Conservation (phyloP, 305 asterid genomes). For the Coffea humblotiana region DNA sequence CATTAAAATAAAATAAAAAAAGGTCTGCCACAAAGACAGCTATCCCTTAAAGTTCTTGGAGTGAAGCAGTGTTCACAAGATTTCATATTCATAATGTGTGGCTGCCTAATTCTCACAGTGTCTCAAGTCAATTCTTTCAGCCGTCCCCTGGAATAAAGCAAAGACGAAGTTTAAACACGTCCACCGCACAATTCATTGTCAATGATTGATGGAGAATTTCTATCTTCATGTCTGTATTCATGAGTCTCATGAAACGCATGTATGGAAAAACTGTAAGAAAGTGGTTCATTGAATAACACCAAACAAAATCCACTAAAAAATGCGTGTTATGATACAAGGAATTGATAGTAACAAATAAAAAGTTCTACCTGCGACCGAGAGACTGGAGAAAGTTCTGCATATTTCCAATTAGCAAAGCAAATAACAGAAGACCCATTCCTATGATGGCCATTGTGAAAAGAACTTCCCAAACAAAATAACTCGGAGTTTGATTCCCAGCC, state of each 20-base stretch:
- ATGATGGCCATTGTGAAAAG: conserved; percentile 76
- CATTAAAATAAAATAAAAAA: no score
- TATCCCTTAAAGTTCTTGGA: not conserved
- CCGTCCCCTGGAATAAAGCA: not conserved
- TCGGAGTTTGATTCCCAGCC: conserved; percentile 85
- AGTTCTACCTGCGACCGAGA: conserved; percentile 75
- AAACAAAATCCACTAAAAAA: not conserved
- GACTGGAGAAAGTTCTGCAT: conserved; percentile 93
- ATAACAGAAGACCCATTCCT: conserved; percentile 80
- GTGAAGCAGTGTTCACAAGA: not conserved
- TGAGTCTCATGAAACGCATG: not conserved
- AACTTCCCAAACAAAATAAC: conserved; percentile 80
- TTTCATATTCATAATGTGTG: not conserved
- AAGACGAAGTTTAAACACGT: not conserved
- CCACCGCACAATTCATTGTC: not conserved
- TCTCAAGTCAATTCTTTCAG: not conserved
- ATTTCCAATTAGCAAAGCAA: conserved; percentile 82
- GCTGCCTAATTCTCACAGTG: not conserved
- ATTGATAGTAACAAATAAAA: not conserved
- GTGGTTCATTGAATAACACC: not conserved
- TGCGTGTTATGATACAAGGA: no score
- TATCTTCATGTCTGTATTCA: not conserved
- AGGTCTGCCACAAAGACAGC: not conserved
- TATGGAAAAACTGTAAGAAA: not conserved
- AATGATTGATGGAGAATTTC: not conserved